Base-by-base conservation (phyloP, 1,284 basidiomycete species). In the Phaffia rhodozyma region DNA sequence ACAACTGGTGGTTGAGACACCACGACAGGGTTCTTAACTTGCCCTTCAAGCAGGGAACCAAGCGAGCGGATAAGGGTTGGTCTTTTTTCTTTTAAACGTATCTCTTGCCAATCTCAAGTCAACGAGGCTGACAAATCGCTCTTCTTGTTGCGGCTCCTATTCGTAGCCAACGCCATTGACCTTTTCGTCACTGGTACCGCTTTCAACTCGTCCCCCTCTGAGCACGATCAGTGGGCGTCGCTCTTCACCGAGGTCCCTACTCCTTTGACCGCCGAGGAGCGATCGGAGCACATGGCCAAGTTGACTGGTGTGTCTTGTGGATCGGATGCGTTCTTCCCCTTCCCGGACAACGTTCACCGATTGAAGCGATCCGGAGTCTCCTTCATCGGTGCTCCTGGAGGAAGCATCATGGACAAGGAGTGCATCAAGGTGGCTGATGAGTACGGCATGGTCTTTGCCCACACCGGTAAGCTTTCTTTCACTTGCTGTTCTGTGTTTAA, bases 291-390 rank as follows among this genome's bases (percentile, higher is more conserved):
- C 82, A 83, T 84, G 66, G 76, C 73, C 63, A 78, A 85, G 77
- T 78, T 96, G 66, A 84, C 86, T 61, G 88, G 84, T 47, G 94
- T 98, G 58, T 85, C 88, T 7, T 93, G 93, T 75, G 90, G 90
- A 48, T 91, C 88, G 68, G 96, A 98, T 72, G 94, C 94, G 65
- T 98, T 98, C 82, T 98, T 98, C 89, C 94, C 94, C 50, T 98
- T 98, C 85, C 85, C 92, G 9, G 96, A 98, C 77, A 99, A 98
- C 72, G 94, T 99, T 52, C 88, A 97, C 76, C 82, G 94, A 63
- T 91, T 90, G 59, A 82, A 84, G 74, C 86, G 89, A 79, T 92
- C 89, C 68, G 94, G 94, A 1, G 91, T 91, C 58, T 84, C 79
- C 72, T 97, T 94, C 77, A 82, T 99, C 64, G 92, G 90, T 34